Evolutionary conservation across 75 land plant genomes (phyloP).

Genomic region (Picea glauca): DNA sequence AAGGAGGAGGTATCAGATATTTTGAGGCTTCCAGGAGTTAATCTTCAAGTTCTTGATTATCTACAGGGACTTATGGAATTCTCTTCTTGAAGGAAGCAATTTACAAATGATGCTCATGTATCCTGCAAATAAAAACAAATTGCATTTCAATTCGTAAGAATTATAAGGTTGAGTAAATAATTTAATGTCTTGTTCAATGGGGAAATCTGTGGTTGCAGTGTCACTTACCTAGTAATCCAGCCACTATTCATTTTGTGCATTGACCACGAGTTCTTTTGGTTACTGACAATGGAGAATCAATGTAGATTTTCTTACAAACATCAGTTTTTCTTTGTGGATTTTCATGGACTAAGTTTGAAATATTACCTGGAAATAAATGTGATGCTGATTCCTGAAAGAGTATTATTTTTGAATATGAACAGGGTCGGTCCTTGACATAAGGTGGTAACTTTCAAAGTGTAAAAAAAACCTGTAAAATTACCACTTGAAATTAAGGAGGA

Average conservation of each 20-base stretch:
- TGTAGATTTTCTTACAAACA: too few species aligned
- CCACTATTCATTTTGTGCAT: too few species aligned
- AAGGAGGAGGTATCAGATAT: too few species aligned
- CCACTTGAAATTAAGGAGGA: not conserved
- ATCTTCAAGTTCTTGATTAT: too few species aligned
- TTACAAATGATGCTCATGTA: too few species aligned
- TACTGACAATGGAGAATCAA: not conserved
- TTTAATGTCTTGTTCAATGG: not conserved
- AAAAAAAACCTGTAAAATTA: not conserved
- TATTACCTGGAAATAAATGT: too few species aligned
- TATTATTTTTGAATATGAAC: not conserved
- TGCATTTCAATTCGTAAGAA: not conserved
- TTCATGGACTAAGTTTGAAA: not conserved
- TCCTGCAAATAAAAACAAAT: too few species aligned
- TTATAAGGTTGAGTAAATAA: not conserved
- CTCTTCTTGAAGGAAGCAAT: too few species aligned
- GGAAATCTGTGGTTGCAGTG: too few species aligned
- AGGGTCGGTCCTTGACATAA: not conserved
- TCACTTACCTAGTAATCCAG: too few species aligned
- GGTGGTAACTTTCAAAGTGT: not conserved
- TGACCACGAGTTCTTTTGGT: not conserved
- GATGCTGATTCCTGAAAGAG: not conserved
- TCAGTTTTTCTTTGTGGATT: not conserved
- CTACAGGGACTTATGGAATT: too few species aligned
- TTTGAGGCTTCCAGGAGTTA: too few species aligned